These are phyloP conservation scores for Cladosporium phlei DNA, from an alignment of 2,329 filamentous ascomycete genomes.

Conservation along the genomic window DNA sequence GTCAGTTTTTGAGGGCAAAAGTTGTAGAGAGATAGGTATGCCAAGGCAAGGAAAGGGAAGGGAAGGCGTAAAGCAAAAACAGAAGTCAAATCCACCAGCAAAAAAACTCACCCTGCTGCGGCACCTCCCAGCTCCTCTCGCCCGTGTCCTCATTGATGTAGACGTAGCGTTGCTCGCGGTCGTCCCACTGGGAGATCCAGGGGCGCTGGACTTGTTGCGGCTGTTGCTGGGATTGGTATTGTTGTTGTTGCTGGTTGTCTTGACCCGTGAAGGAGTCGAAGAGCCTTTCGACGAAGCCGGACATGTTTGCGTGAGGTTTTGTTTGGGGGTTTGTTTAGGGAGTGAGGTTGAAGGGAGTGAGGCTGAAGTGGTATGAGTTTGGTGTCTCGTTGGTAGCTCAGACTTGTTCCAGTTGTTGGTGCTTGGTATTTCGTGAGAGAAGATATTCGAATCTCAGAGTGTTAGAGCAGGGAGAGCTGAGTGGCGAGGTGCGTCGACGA, in stretches of 20 bases:
- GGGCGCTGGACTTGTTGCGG: slow-evolving; percentile 37
- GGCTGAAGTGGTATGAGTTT: too few species aligned
- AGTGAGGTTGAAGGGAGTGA: too few species aligned
- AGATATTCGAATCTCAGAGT: not conserved
- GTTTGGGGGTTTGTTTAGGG: not conserved
- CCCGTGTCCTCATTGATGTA: slow-evolving; percentile 46
- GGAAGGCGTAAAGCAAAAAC: too few species aligned
- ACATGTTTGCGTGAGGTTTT: slow-evolving; percentile 14
- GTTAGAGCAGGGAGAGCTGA: not conserved
- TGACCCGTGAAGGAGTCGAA: slow-evolving; percentile 24
- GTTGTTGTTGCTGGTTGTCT: slow-evolving; percentile 9
- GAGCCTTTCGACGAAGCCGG: slow-evolving; percentile 28
- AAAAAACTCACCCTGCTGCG: slow-evolving; percentile 23
- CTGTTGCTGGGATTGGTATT: slow-evolving; percentile 11
- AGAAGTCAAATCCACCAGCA: too few species aligned
- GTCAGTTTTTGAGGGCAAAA: too few species aligned
- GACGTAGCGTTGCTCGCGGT: slow-evolving; percentile 37
- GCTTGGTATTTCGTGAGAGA: not conserved
- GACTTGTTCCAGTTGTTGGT: not conserved
- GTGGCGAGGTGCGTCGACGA: not conserved
- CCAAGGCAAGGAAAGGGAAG: too few species aligned
- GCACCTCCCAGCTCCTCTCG: slow-evolving; percentile 38
- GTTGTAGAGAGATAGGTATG: too few species aligned
- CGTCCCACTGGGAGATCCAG: slow-evolving; percentile 44
- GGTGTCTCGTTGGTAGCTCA: not conserved